These are phyloP conservation scores for Canavalia ensiformis DNA, from an alignment of 306 rosid species.

Conservation along the genomic window DNA sequence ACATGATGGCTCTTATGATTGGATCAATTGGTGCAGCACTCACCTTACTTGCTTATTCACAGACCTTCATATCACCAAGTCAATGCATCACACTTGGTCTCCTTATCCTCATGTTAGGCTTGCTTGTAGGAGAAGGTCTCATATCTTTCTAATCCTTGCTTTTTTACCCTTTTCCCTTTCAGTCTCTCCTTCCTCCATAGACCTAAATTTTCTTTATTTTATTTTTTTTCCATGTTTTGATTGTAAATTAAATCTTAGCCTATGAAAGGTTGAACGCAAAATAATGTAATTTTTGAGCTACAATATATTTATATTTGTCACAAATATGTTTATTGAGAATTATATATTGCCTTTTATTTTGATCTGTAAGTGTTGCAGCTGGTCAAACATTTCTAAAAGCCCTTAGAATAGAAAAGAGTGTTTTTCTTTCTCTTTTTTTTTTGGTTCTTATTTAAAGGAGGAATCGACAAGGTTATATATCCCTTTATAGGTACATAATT, in stretches of 20 bases:
- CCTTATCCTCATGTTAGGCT: conserved; percentile 72
- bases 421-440: too few species aligned
- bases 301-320: not conserved
- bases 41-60: conserved; percentile 77
- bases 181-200: not conserved
- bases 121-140: conserved; percentile 82
- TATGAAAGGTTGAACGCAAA: conserved; percentile 26
- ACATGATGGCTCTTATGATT: conserved; percentile 60
- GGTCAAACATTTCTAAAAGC: conserved; percentile 5
- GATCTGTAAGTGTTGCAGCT: not conserved
- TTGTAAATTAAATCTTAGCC: conserved; percentile 23
- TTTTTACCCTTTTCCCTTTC: conserved; percentile 8
- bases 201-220: not conserved
- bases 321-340: conserved; percentile 5
- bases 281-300: not conserved
- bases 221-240: not conserved
- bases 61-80: conserved; percentile 62
- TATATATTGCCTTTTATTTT: not conserved
- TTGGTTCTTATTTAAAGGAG: too few species aligned
- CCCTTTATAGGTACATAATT: not conserved
- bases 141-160: conserved; percentile 53
- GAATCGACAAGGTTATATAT: not conserved
- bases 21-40: conserved; percentile 78
- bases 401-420: conserved; percentile 23
- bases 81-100: conserved; percentile 77